phyloP scores from a whole-genome alignment of 306 rosid species.

The Castanea mollissima region DNA sequence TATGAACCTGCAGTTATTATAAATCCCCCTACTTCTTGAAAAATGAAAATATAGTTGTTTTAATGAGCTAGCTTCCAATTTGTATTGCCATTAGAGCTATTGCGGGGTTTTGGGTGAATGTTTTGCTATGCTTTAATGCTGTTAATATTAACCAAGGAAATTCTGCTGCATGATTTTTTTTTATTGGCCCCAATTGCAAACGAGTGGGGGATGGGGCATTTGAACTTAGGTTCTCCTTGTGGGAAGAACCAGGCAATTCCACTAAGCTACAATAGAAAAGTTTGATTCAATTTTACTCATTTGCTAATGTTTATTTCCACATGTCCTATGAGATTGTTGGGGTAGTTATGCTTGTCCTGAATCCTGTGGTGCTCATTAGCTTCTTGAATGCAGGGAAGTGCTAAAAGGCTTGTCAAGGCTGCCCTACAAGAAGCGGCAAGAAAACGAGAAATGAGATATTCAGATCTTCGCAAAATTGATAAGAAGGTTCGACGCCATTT shows the following conservation, averaged over 20 bases:
- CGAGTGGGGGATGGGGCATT: no score
- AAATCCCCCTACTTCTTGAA: neutral
- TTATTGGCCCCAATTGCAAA: no score
- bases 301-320: neutral
- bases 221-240: no score
- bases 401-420: conserved; percentile 80
- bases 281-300: neutral
- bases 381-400: conserved; percentile 69
- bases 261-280: no score
- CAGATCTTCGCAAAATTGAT: conserved; percentile 74
- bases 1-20: neutral
- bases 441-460: conserved; percentile 81
- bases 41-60: neutral
- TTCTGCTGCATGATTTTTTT: neutral
- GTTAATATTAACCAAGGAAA: neutral
- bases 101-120: neutral
- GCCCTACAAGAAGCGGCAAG: conserved; percentile 92
- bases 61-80: neutral
- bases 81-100: neutral
- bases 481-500: conserved; percentile 84
- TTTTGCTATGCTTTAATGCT: neutral
- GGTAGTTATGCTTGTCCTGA: neutral
- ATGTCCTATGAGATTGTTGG: neutral
- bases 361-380: neutral
- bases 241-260: no score